phyloP scores from a whole-genome alignment of 2,329 filamentous ascomycete species.

The Raffaelea albimanens region DNA sequence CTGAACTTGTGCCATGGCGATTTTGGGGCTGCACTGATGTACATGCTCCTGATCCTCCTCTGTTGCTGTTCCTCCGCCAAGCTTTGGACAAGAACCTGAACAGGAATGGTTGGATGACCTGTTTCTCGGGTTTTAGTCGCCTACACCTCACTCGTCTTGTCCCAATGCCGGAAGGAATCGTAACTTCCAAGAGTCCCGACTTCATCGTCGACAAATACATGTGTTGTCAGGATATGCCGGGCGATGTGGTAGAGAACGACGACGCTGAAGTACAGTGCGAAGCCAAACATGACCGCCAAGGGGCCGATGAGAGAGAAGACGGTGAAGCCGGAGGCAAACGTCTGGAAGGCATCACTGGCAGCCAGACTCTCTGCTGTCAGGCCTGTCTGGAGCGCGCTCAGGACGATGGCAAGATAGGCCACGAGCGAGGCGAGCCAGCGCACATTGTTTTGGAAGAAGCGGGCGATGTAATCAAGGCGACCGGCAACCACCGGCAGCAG shows the following conservation, averaged over 20 bases:
- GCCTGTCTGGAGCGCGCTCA: constrained; percentile 41
- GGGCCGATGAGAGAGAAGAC: constrained; percentile 36
- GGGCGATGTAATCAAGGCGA: constrained; percentile 22
- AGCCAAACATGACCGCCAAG: constrained; percentile 15
- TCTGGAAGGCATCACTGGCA: constrained; percentile 28
- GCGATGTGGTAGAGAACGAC: constrained; percentile 10
- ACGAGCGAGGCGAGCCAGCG: constrained; percentile 27
- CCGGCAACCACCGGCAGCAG: constrained; percentile 15
- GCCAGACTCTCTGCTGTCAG: constrained; percentile 25
- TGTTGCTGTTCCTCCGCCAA: constrained; percentile 9
- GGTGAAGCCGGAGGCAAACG: constrained; percentile 35
- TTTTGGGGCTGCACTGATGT: constrained; percentile 15
- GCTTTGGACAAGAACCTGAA: not conserved
- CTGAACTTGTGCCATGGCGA: constrained; percentile 17
- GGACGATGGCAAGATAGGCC: constrained; percentile 32
- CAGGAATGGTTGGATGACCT: not conserved
- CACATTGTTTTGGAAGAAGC: constrained; percentile 33
- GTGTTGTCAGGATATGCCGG: constrained; percentile 10
- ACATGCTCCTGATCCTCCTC: constrained; percentile 12
- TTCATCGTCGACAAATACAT: not conserved
- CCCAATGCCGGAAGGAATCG: constrained; percentile 9
- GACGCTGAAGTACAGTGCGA: constrained; percentile 11
- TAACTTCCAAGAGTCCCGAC: not conserved
- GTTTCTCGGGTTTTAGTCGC: too few relatives aligned
- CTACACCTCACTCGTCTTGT: constrained; percentile 10